Evolutionary conservation across 2,329 filamentous ascomycete species (phyloP).

Genomic region (Chlorencoelia australis): DNA sequence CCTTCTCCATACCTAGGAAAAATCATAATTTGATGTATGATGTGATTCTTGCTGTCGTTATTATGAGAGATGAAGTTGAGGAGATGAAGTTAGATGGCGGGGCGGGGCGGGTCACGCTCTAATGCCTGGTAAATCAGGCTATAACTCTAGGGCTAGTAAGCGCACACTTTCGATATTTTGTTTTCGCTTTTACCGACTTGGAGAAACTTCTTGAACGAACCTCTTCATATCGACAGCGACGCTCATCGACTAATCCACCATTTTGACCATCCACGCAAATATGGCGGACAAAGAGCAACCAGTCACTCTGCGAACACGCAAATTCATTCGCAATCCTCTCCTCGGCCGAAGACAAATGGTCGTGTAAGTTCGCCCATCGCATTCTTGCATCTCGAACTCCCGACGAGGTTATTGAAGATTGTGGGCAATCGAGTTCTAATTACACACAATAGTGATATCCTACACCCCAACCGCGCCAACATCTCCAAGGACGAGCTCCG

Average conservation of each 20-base stretch:
- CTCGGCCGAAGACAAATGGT: slow-evolving; percentile 99
- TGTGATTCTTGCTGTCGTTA: no score
- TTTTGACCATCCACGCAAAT: slow-evolving; percentile 41
- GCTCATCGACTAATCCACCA: slow-evolving; percentile 24
- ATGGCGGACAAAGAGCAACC: slow-evolving; percentile 79
- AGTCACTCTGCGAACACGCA: slow-evolving; percentile 91
- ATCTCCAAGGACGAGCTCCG: slow-evolving; percentile 99
- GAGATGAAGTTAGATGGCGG: no score
- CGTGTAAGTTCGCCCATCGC: slow-evolving; percentile 83
- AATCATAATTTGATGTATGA: no score
- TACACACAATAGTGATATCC: slow-evolving; percentile 71
- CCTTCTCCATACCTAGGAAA: slow-evolving; percentile 15
- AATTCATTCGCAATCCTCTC: slow-evolving; percentile 99
- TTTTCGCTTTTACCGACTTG: no score
- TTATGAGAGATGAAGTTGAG: no score
- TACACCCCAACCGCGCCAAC: slow-evolving; percentile 96
- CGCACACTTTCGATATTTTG: no score
- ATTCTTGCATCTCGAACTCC: slow-evolving; percentile 12
- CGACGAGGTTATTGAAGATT: no score
- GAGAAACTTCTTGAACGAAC: no score
- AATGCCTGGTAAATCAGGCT: no score
- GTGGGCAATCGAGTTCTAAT: no score
- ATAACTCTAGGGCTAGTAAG: no score
- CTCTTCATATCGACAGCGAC: slow-evolving; percentile 20
- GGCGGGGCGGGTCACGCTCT: no score